Evolutionary conservation across 768 basidiomycete genomes (phyloP), one percentile per base, ranked within the genome.

Genomic region (Rhodotorula kratochvilovae): DNA sequence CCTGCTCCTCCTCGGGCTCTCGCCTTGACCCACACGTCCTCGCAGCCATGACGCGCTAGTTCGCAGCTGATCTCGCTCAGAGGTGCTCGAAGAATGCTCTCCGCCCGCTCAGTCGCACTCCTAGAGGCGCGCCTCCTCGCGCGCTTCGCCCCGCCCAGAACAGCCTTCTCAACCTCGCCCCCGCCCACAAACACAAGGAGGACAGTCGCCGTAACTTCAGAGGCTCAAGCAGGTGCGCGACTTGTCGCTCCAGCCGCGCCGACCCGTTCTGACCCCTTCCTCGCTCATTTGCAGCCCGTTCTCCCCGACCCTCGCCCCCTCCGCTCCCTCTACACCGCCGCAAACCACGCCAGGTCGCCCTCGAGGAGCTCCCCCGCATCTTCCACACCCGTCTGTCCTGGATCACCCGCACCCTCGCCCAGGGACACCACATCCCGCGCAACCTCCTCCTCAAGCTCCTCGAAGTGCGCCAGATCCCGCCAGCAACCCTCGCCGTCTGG

Each of bases 371-470:
- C 17, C 51, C 51, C 1, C n/a, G 29, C 51, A 53, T 70, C 48
- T 68, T 66, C 60, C 56, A 58, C 12, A 45, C 56, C 1, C 66
- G 73, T 15, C 66, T 67, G 2, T 70, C 70, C 42, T 62, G 66
- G 63, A 56, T 74, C 66, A 48, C 61, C 21, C 55, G 25, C n/a
- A 36, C 45, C n/a, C 66, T 70, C 67, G 55, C 60, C 2, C 25
- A 56, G 8, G 72, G 72, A 29, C 33, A 36, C 21, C 50, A 46
- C 43, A 36, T 71, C 58, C 70, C 70, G 17, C 56, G 48, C 5
- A 29, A 63, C 50, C 54, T 69, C 67, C 74, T 71, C 58, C 67
- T 45, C 66, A 56, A 50, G 10, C n/a, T 71, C 59, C 54, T 70
- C 56, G 33, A 27, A 17, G 16, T 16, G 29, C 68, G 67, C 17